Evolutionary conservation across 176 grass and related monocot genomes (phyloP).

Genomic region (Luzula sylvatica): DNA sequence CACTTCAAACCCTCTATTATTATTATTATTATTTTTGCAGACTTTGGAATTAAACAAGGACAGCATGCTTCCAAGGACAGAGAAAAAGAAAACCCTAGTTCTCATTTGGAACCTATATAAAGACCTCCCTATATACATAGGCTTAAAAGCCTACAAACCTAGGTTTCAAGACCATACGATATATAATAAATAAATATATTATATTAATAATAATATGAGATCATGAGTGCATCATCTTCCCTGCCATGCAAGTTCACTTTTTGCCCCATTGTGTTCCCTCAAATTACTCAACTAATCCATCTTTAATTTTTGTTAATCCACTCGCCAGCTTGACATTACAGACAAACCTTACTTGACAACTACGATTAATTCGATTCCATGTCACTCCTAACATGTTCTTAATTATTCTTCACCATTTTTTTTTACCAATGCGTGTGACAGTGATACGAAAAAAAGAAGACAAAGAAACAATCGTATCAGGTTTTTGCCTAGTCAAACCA

Average conservation of each 20-base stretch:
- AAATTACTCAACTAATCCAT: constrained; percentile 4
- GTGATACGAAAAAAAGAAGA: no score
- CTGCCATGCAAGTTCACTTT: constrained; percentile 16
- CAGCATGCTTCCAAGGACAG: constrained; percentile 24
- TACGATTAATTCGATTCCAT: not conserved
- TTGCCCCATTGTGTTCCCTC: constrained; percentile 17
- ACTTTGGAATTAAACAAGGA: constrained; percentile 16
- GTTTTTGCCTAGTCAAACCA: constrained; percentile 11
- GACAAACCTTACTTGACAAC: constrained; percentile 13
- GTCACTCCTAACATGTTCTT: constrained; percentile 9
- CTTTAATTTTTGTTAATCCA: not conserved
- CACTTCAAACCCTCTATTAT: no score
- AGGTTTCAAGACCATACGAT: constrained; percentile 13
- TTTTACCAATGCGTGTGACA: not conserved
- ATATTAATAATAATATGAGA: no score
- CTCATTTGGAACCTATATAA: constrained; percentile 7
- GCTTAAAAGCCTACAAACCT: constrained; percentile 14
- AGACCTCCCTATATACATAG: not conserved
- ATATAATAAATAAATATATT: no score
- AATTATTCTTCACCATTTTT: not conserved
- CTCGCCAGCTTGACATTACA: not conserved
- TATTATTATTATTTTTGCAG: not conserved
- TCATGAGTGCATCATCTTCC: constrained; percentile 7
- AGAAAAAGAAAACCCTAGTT: constrained; percentile 12
- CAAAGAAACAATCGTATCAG: not conserved